phyloP scores from a whole-genome alignment of 805 yeast genomes.

The Schizosaccharomyces lindneri region DNA sequence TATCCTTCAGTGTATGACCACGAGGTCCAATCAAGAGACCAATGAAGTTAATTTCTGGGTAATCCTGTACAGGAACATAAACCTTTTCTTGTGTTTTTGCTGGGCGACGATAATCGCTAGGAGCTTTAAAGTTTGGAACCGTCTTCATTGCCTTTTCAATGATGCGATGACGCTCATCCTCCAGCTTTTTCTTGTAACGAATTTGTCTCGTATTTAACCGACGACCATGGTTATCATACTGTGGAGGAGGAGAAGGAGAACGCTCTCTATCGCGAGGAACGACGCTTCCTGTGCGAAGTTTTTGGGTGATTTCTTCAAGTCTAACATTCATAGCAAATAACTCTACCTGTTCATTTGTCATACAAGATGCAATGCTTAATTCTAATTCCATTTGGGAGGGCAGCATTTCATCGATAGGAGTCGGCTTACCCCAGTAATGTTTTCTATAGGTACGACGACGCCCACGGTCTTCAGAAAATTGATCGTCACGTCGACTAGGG shows the following conservation, averaged over 20 bases:
- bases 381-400: not conserved
- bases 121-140: conserved; percentile 60
- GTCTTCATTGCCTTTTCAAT: conserved; percentile 49
- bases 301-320: conserved; percentile 52
- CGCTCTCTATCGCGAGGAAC: conserved; percentile 22
- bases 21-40: conserved; percentile 86
- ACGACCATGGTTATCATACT: conserved; percentile 59
- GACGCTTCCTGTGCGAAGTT: conserved; percentile 26
- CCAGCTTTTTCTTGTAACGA: conserved; percentile 34
- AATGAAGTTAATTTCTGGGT: conserved; percentile 75
- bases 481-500: not conserved
- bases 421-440: not conserved
- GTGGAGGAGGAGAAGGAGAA: conserved; percentile 83
- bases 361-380: not conserved
- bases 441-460: not conserved
- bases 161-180: conserved; percentile 54
- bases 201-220: conserved; percentile 66
- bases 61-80: conserved; percentile 59
- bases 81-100: conserved; percentile 57
- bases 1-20: conserved; percentile 60
- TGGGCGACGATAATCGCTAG: conserved; percentile 47
- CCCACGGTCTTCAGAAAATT: not conserved
- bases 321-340: conserved; percentile 38
- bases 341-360: conserved; percentile 58
- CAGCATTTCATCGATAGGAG: not conserved